Percentiles rank a stretch among this genome's conserved stretches.
phyloP scores from a whole-genome alignment of 306 rosid genomes.

The Inga laurina region DNA sequence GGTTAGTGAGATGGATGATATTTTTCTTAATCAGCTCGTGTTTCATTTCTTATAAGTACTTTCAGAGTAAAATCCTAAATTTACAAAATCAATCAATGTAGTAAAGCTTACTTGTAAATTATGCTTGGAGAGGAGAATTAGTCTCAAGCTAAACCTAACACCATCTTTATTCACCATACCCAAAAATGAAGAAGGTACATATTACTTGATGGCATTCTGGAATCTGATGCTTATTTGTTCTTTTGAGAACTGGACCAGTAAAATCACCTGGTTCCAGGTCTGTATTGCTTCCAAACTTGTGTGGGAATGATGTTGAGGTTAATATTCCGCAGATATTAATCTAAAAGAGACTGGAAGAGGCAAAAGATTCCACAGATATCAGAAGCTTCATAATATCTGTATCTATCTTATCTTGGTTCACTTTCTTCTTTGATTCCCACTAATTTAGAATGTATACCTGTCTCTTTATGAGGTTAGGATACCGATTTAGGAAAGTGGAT shows the following conservation, averaged over 20 bases:
- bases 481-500: not conserved
- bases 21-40: not conserved
- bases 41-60: not conserved
- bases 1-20: not conserved
- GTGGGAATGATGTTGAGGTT: not conserved
- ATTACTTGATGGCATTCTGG: not conserved
- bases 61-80: not conserved
- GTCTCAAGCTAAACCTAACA: not conserved
- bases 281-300: not conserved
- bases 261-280: not conserved
- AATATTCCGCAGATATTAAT: not conserved
- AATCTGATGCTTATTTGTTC: not conserved
- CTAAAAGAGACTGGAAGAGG: not conserved
- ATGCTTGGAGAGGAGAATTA: not conserved
- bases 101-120: not conserved
- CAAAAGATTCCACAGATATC: slow-evolving; percentile 6
- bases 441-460: not conserved
- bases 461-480: not conserved
- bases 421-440: slow-evolving; percentile 1
- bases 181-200: not conserved
- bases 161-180: not conserved
- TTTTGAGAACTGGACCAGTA: not conserved
- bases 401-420: slow-evolving; percentile 2
- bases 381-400: not conserved
- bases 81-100: not conserved